Percentiles rank a stretch among this genome's conserved stretches.
Conservation (phyloP, 225 moss, liverwort and hornwort species). For the Marchantia polymorpha region DNA sequence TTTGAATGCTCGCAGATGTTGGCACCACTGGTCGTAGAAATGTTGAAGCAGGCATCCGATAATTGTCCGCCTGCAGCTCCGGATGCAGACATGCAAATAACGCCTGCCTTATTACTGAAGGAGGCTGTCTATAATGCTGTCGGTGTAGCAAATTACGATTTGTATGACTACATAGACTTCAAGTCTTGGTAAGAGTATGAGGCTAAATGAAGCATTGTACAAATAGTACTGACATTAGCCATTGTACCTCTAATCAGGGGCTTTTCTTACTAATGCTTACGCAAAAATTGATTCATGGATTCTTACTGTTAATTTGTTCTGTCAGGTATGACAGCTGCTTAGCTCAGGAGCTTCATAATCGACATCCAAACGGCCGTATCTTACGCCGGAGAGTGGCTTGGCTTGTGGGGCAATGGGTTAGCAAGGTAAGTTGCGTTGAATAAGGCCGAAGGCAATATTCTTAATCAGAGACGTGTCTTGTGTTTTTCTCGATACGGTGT, state of each 20-base stretch:
- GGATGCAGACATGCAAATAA: constrained; percentile 72
- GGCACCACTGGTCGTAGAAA: constrained; percentile 81
- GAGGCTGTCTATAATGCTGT: constrained; percentile 97
- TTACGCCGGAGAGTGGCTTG: constrained; percentile 87
- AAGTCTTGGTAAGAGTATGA: constrained; percentile 72
- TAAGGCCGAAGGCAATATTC: background rate
- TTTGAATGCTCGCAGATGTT: constrained; percentile 56
- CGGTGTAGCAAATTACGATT: constrained; percentile 92
- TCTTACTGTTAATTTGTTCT: background rate
- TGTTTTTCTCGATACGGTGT: background rate
- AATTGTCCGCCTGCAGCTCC: constrained; percentile 72
- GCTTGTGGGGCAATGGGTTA: constrained; percentile 99
- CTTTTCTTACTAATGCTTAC: no score
- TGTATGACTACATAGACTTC: constrained; percentile 96
- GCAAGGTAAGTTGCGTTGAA: constrained; percentile 62
- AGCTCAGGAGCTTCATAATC: constrained; percentile 82
- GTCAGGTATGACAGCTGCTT: constrained; percentile 89
- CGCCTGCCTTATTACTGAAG: constrained; percentile 75
- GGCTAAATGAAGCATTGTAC: background rate
- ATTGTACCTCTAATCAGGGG: background rate
- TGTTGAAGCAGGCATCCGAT: constrained; percentile 88
- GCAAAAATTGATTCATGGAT: no score
- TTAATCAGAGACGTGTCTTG: background rate
- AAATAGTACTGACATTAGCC: background rate
- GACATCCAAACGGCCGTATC: constrained; percentile 90